Evolutionary conservation across 139 green algal genomes (phyloP), one percentile per base, ranked within the genome.

Genomic region (Astrephomene gubernaculifera): DNA sequence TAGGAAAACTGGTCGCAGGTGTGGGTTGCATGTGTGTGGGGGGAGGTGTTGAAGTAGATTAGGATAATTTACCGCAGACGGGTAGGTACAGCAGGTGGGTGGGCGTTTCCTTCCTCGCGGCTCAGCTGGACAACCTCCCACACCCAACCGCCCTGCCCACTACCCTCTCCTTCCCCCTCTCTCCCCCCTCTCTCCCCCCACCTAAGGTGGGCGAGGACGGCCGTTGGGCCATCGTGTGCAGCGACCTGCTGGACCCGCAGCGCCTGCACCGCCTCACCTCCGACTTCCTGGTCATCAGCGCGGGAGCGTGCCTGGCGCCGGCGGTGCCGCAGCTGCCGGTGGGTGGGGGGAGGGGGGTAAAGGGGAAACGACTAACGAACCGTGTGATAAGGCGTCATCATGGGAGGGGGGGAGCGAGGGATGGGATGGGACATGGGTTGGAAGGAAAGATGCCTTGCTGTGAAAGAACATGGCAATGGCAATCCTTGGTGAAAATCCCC

Each of bases 201-300:
- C 74, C 14, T 10, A 39, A 84, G 78, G 43, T 74, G 1, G 43
- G 43, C 41, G 63, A 74, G 19, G 78, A 84, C 43, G 78, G 78
- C 1, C 78, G 78, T 38, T 84, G 78, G 78, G 41, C 33, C 1
- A 27, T 84, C 4, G 78, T 84, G 63, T 84, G 78, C 31, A 43
- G 43, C 31, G 78, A 84, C 63, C 63, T 84, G 31, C 61, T 84
- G 60, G 63, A 84, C 60, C 78, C 78, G n/a, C n/a, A 49, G 63
- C 78, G 78, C 31, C 78, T 84, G 60, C 78, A 84, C 78, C 78
- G 78, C 63, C 78, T 84, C 43, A 74, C 78, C 1, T 31, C 63
- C 25, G 78, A 84, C 78, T 67, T 29, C 38, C 78, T 84, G 22
- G 44, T 84, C 38, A 60, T 84, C 39, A 63, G 36, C 39, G 21